phyloP scores from a whole-genome alignment of 1,284 basidiomycete species.

The Sanghuangporus baumii region DNA sequence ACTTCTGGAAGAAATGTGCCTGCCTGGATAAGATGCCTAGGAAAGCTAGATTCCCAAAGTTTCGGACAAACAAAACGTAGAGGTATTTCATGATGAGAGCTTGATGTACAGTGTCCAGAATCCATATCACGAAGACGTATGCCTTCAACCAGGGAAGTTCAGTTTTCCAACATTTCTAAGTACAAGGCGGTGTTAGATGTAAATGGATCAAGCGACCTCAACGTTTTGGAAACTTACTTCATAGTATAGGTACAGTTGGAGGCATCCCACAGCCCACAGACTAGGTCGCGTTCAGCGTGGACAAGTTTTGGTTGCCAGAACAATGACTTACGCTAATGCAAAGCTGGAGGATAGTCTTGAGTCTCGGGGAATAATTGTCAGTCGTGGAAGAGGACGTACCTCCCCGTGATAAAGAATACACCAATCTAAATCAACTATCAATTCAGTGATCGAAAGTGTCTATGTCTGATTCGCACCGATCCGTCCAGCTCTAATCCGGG shows the following conservation, averaged over 20 bases:
- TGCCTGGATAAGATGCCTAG: background rate
- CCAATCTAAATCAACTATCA: too few species aligned
- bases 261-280: conserved; percentile 7
- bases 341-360: too few species aligned
- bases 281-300: background rate
- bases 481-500: too few species aligned
- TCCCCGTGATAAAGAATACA: too few species aligned
- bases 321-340: too few species aligned
- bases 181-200: background rate
- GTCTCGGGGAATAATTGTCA: too few species aligned
- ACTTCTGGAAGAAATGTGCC: background rate
- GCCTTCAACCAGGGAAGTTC: background rate
- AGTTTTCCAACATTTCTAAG: background rate
- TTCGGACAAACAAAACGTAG: conserved; percentile 6
- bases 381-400: too few species aligned
- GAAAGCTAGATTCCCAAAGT: conserved; percentile 5
- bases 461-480: too few species aligned
- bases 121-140: background rate
- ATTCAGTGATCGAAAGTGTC: too few species aligned
- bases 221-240: background rate
- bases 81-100: background rate
- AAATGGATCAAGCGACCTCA: background rate
- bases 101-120: conserved; percentile 5
- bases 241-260: conserved; percentile 15
- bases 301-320: background rate